A percentile compares a stretch with the other conserved stretches of the same genome.
phyloP scores from a whole-genome alignment of 2,329 filamentous ascomycete genomes.

The Fusarium irregulare region DNA sequence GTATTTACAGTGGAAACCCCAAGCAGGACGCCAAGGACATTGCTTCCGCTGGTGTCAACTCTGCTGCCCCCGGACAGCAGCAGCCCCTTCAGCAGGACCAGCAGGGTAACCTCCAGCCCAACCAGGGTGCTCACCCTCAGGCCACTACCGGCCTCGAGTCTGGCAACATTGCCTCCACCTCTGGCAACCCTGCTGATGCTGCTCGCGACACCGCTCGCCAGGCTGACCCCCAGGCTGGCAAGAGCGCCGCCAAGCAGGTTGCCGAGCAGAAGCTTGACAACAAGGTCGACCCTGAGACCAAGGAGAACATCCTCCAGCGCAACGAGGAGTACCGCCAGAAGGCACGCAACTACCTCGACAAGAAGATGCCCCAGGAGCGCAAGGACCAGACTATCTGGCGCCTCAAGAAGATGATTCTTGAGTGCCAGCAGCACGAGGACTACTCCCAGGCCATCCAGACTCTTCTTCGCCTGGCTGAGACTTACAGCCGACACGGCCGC shows the following conservation, averaged over 20 bases:
- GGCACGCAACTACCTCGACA: constrained; percentile 79
- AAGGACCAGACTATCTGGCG: constrained; percentile 93
- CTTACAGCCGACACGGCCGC: constrained; percentile 82
- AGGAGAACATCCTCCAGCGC: constrained; percentile 59
- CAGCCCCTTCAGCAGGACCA: constrained; percentile 22
- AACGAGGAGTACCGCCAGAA: constrained; percentile 59
- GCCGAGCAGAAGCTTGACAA: constrained; percentile 69
- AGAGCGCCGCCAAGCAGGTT: constrained; percentile 52
- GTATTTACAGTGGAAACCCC: constrained; percentile 65
- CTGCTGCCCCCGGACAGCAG: constrained; percentile 60
- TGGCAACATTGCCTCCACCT: constrained; percentile 7
- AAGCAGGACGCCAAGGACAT: constrained; percentile 71
- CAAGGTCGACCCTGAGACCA: constrained; percentile 74
- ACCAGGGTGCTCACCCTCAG: constrained; percentile 51
- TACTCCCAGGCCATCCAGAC: constrained; percentile 94
- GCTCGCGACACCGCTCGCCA: constrained; percentile 45
- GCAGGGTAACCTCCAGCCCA: constrained; percentile 16
- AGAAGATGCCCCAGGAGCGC: constrained; percentile 92
- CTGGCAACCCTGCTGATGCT: constrained; percentile 7
- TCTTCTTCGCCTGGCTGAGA: constrained; percentile 83
- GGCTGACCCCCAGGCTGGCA: constrained; percentile 57
- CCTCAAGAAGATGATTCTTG: constrained; percentile 95
- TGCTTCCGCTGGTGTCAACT: constrained; percentile 66
- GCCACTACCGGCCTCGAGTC: constrained; percentile 56
- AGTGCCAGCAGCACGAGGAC: constrained; percentile 94